Conservation (phyloP, 441 rosid species). For the Corymbia citriodora region DNA sequence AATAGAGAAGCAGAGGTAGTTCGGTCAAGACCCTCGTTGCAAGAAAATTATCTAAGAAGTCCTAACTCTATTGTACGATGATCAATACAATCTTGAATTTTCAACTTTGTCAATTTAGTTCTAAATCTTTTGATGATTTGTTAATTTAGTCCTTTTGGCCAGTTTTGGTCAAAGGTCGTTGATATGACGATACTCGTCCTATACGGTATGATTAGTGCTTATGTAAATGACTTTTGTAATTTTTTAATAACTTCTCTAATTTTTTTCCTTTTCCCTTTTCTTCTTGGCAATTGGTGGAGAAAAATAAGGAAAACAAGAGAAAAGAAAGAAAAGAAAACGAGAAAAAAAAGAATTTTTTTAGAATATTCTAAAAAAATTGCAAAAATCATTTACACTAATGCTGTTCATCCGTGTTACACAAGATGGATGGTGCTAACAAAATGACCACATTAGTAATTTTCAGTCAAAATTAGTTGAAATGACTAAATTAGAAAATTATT, state of each 20-base stretch:
- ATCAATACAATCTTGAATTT: not conserved
- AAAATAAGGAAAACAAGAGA: no score
- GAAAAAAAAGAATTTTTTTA: no score
- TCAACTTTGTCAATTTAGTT: no score
- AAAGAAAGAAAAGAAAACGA: no score
- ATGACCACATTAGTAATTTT: fast-evolving
- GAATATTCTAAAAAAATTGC: not conserved
- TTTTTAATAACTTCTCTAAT: no score
- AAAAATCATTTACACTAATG: not conserved
- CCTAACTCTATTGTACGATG: not conserved
- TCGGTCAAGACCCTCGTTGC: not conserved
- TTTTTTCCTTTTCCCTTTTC: not conserved
- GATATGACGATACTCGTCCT: not conserved
- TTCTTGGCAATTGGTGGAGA: not conserved
- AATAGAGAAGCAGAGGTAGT: not conserved
- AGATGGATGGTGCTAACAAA: not conserved
- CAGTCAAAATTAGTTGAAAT: no score
- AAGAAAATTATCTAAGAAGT: not conserved
- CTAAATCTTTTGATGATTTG: not conserved
- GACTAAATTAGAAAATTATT: no score
- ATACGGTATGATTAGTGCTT: not conserved
- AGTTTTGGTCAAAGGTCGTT: no score
- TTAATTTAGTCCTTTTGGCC: not conserved
- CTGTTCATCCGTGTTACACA: not conserved
- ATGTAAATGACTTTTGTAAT: not conserved